Evolutionary conservation across 2,329 filamentous ascomycete genomes (phyloP), one percentile per base, ranked within the genome.

Genomic region (Pleoardoris graminearum): DNA sequence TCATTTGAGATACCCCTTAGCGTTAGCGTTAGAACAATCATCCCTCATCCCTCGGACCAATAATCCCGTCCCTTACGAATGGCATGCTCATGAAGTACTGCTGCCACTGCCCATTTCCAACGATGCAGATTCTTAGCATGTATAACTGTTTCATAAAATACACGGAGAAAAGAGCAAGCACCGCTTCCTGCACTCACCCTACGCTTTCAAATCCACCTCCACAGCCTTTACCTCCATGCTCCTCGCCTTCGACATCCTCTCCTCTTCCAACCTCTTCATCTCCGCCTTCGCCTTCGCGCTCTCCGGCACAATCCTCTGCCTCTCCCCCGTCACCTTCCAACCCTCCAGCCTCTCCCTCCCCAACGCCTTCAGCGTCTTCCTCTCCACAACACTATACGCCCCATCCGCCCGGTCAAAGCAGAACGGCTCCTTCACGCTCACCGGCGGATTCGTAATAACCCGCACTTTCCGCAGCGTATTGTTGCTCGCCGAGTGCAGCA

Each of bases 381-480:
- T 70, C 73, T 85, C 83, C 4, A 85, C 82, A 19, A 81, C 70
- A 56, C 79, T 84, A 61, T 84, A 85, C 12, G 76, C 56, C 0
- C 77, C 72, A 55, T 81, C 76, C 23, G 66, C 60, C 3, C 82
- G 69, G 58, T 83, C 75, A 54, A 84, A 83, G 8, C 70, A 52
- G 65, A 84, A 82, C 3, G 82, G 82, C 65, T 80, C 73, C 36
- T 67, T 76, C 2, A 85, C 63, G 17, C 71, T 75, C 7, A 85
- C 78, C 0, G 81, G 79, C 4, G 80, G 80, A 53, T 84, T 84
- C 3, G 80, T 83, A 59, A 83, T 83, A 29, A 83, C 75, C 3
- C 81, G 68, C 1, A 77, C 72, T 10, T 74, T 72, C 17, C 81
- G 69, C 22, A 79, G 54, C 47, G 74, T 73, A 59, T 83, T 83